phyloP scores from a whole-genome alignment of 768 basidiomycete species.

The Rubroboletus satanas region DNA sequence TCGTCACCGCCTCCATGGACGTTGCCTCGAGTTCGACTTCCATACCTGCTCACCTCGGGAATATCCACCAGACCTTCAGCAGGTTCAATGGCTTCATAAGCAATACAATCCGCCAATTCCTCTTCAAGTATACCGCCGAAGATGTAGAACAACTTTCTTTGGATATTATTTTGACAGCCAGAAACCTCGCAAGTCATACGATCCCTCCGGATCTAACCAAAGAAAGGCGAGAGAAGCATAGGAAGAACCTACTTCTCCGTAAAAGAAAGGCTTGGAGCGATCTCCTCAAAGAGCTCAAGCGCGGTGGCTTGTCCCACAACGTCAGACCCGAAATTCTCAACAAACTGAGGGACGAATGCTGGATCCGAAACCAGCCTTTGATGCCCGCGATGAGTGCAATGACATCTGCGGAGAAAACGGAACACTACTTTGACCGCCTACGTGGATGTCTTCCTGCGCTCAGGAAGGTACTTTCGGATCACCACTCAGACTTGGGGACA shows the following conservation, averaged over 20 bases:
- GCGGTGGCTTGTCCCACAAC: slow-evolving; percentile 67
- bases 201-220: slow-evolving; percentile 40
- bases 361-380: slow-evolving; percentile 64
- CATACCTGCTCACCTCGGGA: slow-evolving; percentile 38
- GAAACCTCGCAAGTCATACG: slow-evolving; percentile 47
- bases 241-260: slow-evolving; percentile 69
- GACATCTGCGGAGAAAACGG: slow-evolving; percentile 40
- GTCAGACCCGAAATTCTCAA: slow-evolving; percentile 67
- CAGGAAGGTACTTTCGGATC: slow-evolving; percentile 55
- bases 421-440: slow-evolving; percentile 64
- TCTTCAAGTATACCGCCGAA: slow-evolving; percentile 38
- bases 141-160: slow-evolving; percentile 53
- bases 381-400: slow-evolving; percentile 25
- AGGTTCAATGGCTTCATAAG: slow-evolving; percentile 47
- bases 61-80: slow-evolving; percentile 48
- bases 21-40: neutral
- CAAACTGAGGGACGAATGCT: slow-evolving; percentile 50
- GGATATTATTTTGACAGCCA: slow-evolving; percentile 61
- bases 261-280: slow-evolving; percentile 93
- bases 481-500: slow-evolving; percentile 82
- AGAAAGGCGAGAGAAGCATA: slow-evolving; percentile 57
- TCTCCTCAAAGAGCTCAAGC: slow-evolving; percentile 82
- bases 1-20: neutral
- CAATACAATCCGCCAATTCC: slow-evolving; percentile 39
- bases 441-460: slow-evolving; percentile 63